phyloP scores from a whole-genome alignment of 352 stramenopile genomes.

The Globisporangium heterothallicum region DNA sequence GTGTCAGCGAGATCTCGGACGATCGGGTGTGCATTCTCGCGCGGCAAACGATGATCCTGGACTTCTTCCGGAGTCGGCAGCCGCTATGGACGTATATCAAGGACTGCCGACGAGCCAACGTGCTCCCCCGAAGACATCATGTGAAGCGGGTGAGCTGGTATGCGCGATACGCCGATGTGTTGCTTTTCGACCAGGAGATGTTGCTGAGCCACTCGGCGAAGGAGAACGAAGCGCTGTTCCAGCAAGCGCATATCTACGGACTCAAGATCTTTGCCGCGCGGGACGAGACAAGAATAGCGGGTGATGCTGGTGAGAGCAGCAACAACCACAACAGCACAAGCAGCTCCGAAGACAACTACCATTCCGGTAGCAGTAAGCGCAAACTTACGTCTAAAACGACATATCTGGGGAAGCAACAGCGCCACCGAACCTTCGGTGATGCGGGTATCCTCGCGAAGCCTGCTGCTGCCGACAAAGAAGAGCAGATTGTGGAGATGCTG shows the following conservation, averaged over 20 bases:
- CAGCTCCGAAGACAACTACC: neutral
- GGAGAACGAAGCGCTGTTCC: constrained; percentile 27
- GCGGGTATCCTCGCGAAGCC: constrained; percentile 6
- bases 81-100: constrained; percentile 33
- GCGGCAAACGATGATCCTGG: constrained; percentile 17
- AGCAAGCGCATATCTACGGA: constrained; percentile 17
- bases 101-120: constrained; percentile 21
- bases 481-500: constrained; percentile 26
- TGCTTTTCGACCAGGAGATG: constrained; percentile 29
- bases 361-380: constrained; percentile 2
- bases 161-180: constrained; percentile 19
- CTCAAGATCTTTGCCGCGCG: constrained; percentile 24
- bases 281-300: constrained; percentile 8
- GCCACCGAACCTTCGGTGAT: constrained; percentile 3
- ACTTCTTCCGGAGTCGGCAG: constrained; percentile 20
- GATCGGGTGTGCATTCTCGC: constrained; percentile 25
- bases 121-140: constrained; percentile 13
- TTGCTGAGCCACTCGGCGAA: constrained; percentile 26
- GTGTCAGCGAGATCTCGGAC: constrained; percentile 18
- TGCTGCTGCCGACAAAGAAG: constrained; percentile 2
- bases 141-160: constrained; percentile 23
- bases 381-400: neutral
- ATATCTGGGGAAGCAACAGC: neutral
- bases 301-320: neutral
- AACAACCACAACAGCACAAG: neutral